Percentiles rank a stretch among this genome's conserved stretches.
Evolutionary conservation across 2,329 filamentous ascomycete species (phyloP).

Genomic region (Samsoniella hepiali): DNA sequence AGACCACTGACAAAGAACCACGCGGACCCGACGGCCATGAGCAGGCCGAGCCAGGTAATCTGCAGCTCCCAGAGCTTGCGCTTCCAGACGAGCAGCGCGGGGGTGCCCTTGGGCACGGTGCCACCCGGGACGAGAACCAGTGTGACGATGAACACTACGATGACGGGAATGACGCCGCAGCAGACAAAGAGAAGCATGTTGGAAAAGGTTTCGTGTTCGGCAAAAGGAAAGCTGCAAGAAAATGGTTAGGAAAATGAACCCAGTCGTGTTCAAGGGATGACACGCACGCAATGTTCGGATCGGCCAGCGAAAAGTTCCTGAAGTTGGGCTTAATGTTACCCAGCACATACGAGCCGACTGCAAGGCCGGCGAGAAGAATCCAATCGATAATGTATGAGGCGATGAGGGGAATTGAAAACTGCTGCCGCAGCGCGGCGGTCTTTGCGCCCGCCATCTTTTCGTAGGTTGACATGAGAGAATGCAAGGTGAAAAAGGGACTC

Average conservation of each 20-base stretch:
- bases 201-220: conserved; percentile 68
- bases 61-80: conserved; percentile 91
- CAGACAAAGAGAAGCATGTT: conserved; percentile 63
- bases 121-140: conserved; percentile 70
- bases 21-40: conserved; percentile 64
- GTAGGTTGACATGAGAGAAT: conserved; percentile 26
- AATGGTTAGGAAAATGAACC: neutral
- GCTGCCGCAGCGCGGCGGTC: conserved; percentile 23
- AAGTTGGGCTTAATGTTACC: conserved; percentile 60
- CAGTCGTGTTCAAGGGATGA: neutral
- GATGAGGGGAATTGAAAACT: conserved; percentile 38
- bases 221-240: conserved; percentile 61
- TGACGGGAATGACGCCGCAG: conserved; percentile 60
- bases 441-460: conserved; percentile 28
- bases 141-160: conserved; percentile 65
- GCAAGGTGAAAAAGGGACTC: neutral
- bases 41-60: conserved; percentile 78
- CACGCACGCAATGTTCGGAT: conserved; percentile 70
- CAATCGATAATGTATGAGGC: conserved; percentile 74
- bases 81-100: conserved; percentile 65
- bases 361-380: conserved; percentile 61
- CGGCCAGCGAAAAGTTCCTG: conserved; percentile 65
- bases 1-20: conserved; percentile 83
- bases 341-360: conserved; percentile 56
- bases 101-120: conserved; percentile 60